Base-by-base conservation (phyloP, 2,329 filamentous ascomycete genomes). In the Calonectria ilicicola region DNA sequence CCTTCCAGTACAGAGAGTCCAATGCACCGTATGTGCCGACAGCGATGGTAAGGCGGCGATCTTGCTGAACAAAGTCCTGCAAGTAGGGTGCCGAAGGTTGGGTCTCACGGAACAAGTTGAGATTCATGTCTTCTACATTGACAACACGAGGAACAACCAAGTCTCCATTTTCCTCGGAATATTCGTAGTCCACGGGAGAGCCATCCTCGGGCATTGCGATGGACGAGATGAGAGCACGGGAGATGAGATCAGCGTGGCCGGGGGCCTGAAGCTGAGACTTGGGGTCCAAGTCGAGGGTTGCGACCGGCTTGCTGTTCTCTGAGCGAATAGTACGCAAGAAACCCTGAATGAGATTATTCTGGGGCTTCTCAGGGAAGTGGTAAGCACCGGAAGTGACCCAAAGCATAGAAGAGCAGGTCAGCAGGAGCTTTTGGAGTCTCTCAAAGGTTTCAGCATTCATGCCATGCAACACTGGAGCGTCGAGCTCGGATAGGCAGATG, bases 301-400 rank as follows among this genome's bases (percentile, higher is more conserved):
- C 85, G 19, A 86, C 85, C 15, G 82, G 82, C 60, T 87, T 84
- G 27, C 83, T 82, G 1, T 85, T 84, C 75, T 89, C 87, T 1
- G 87, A 87, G 1, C 87, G 86, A 26, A 88, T 81, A 1, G 84
- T 85, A 38, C 87, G 82, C 70, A 85, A 83, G 3, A 89, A 80
- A 35, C 87, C 87, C 10, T 84, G 82, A 0, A 87, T 80, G 81
- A 89, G 85, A 76, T 87, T 87, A 63, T 83, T 77, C 56, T 85
- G 81, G 3, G 82, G 86, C 72, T 80, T 83, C 14, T 80, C 72
- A 5, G 82, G 82, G 35, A 80, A 80, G 19, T 80, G 79, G 67
- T 84, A 86, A 0, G 84, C 85, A 10, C 85, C 86, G 3, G 80
- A 77, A 6, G 83, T 82, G 5, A 85, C 83, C 85, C 85, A 87